Evolutionary conservation across 768 basidiomycete species (phyloP).

Genomic region (Calocera viscosa): DNA sequence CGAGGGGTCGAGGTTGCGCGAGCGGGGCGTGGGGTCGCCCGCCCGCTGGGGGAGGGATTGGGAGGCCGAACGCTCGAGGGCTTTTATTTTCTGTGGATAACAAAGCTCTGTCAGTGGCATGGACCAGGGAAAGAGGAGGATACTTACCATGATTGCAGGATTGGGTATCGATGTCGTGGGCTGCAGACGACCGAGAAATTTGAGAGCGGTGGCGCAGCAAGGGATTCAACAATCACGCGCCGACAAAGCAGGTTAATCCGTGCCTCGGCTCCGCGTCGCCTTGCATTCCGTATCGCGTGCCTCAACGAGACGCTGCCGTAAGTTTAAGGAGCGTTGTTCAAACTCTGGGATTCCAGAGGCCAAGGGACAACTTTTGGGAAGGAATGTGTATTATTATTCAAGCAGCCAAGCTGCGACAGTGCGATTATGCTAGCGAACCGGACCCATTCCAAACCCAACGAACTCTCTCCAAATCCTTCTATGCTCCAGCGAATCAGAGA

Average conservation of each 20-base stretch:
- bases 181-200: neutral
- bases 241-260: neutral
- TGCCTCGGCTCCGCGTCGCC: neutral
- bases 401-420: too few species aligned
- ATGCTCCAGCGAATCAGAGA: neutral
- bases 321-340: too few species aligned
- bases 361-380: too few species aligned
- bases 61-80: slow-evolving; percentile 71
- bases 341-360: too few species aligned
- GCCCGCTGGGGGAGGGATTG: slow-evolving; percentile 58
- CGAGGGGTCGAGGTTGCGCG: slow-evolving; percentile 86
- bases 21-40: slow-evolving; percentile 76
- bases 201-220: neutral
- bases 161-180: neutral
- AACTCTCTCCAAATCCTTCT: too few species aligned
- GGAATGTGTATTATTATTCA: too few species aligned
- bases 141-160: neutral
- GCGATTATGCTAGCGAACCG: too few species aligned
- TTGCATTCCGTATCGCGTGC: too few species aligned
- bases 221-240: neutral
- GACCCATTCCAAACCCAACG: too few species aligned
- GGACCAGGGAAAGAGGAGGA: neutral
- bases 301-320: too few species aligned
- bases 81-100: slow-evolving; percentile 61
- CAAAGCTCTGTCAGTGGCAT: neutral